Evolutionary conservation across 2,329 filamentous ascomycete genomes (phyloP).

Genomic region (Stagonosporopsis vannaccii): DNA sequence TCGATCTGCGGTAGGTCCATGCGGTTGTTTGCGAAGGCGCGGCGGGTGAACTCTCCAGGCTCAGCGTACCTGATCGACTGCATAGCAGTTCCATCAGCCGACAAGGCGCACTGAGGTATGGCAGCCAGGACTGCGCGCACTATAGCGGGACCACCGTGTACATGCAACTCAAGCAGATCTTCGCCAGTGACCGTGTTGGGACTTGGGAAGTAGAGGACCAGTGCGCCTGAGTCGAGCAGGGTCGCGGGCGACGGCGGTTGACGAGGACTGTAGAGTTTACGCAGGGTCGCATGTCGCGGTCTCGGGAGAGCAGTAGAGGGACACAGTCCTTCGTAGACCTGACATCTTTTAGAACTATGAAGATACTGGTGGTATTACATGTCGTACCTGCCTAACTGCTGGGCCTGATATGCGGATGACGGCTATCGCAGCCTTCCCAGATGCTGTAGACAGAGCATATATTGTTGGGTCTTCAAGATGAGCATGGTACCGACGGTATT

Average conservation of each 20-base stretch:
- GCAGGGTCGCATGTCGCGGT: constrained; percentile 72
- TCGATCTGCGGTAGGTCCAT: constrained; percentile 86
- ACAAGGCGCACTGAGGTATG: constrained; percentile 64
- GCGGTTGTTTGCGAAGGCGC: constrained; percentile 86
- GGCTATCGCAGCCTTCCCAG: constrained; percentile 87
- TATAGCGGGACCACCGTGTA: constrained; percentile 91
- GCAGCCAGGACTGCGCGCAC: constrained; percentile 84
- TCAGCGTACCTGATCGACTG: constrained; percentile 80
- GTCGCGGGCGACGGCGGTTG: constrained; percentile 49
- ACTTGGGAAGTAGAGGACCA: constrained; percentile 82
- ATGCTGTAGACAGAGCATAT: constrained; percentile 87
- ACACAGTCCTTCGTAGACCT: constrained; percentile 72
- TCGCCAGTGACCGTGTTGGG: constrained; percentile 90
- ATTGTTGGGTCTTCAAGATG: constrained; percentile 66
- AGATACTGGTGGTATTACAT: background rate
- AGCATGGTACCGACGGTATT: constrained; percentile 25
- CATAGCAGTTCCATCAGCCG: background rate
- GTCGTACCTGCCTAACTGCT: constrained; percentile 69
- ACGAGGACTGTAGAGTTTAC: constrained; percentile 72
- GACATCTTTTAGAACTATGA: constrained; percentile 14
- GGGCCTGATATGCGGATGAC: constrained; percentile 87
- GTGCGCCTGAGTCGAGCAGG: constrained; percentile 76
- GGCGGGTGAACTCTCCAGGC: constrained; percentile 91
- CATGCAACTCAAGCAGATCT: constrained; percentile 88
- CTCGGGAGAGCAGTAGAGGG: constrained; percentile 62